Percentiles rank a stretch among this genome's conserved stretches.
phyloP scores from a whole-genome alignment of 2,329 filamentous ascomycete species.

The Parasarocladium wereldwijsianum region DNA sequence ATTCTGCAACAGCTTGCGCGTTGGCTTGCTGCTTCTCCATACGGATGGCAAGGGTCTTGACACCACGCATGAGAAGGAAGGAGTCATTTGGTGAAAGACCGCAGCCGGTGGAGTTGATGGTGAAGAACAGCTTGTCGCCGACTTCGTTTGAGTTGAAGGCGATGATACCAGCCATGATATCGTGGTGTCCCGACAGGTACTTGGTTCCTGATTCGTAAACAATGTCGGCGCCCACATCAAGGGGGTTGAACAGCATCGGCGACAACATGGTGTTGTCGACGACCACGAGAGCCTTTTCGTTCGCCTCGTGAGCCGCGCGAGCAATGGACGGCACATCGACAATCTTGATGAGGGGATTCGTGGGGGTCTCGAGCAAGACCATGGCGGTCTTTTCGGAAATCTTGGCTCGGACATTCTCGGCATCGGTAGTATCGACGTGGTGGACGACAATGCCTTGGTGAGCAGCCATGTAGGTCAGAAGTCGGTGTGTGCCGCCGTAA shows the following conservation, averaged over 20 bases:
- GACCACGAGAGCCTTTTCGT: conserved; percentile 66
- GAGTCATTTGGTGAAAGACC: conserved; percentile 91
- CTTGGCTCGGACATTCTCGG: conserved; percentile 53
- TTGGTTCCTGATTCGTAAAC: conserved; percentile 98
- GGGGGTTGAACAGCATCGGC: conserved; percentile 81
- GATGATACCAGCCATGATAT: conserved; percentile 96
- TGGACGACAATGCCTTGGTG: conserved; percentile 88
- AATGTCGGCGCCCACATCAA: conserved; percentile 88
- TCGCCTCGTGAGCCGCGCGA: conserved; percentile 58
- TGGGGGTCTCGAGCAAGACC: conserved; percentile 91
- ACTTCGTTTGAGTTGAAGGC: conserved; percentile 72
- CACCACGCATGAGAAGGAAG: conserved; percentile 84
- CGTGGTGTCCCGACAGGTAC: conserved; percentile 94
- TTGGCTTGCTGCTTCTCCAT: conserved; percentile 98
- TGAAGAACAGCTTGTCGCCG: conserved; percentile 86
- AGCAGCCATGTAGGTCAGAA: conserved; percentile 80
- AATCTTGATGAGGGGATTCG: conserved; percentile 96
- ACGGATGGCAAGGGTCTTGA: conserved; percentile 92
- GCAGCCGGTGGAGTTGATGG: conserved; percentile 92
- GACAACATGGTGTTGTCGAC: conserved; percentile 99
- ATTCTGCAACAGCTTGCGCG: conserved; percentile 79
- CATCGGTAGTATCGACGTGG: conserved; percentile 84
- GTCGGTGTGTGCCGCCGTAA: conserved; percentile 87
- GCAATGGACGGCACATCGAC: conserved; percentile 80
- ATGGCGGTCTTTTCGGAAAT: conserved; percentile 76